Conservation (phyloP, 176 grass and related monocot species). For the Zoysia pacifica region DNA sequence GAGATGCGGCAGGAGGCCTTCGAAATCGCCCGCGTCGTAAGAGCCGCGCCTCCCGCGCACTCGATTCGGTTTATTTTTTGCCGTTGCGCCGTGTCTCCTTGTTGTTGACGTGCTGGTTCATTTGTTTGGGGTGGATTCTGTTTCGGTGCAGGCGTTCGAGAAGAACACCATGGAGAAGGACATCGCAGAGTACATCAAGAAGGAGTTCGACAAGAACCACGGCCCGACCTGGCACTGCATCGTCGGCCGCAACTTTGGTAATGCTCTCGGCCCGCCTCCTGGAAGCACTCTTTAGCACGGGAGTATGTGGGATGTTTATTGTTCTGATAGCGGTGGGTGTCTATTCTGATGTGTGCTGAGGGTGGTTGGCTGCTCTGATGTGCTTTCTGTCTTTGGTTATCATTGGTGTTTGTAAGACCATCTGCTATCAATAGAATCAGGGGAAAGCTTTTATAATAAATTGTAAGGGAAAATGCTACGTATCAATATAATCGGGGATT, state of each 20-base stretch:
- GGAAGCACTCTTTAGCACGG: neutral
- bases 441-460: neutral
- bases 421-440: neutral
- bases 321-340: neutral
- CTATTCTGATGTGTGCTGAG: neutral
- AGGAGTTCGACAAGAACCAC: constrained; percentile 98
- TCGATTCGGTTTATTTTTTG: constrained; percentile 30
- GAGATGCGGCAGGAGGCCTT: constrained; percentile 91
- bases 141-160: constrained; percentile 65
- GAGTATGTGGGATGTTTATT: constrained; percentile 19
- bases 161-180: constrained; percentile 93
- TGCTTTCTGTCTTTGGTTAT: neutral
- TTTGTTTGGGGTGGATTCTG: constrained; percentile 12
- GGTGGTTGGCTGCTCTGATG: neutral
- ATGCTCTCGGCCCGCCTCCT: neutral
- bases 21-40: constrained; percentile 85
- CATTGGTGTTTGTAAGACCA: neutral
- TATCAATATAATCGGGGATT: too few species aligned
- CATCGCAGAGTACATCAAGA: constrained; percentile 99
- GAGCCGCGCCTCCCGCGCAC: neutral
- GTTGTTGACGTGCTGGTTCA: neutral
- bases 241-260: constrained; percentile 99
- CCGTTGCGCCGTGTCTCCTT: neutral
- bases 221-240: constrained; percentile 99
- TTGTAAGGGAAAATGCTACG: too few species aligned